Evolutionary conservation across 108 stramenopile genomes (phyloP), one percentile per base, ranked within the genome.

Genomic region (Mediolabrus comicus): DNA sequence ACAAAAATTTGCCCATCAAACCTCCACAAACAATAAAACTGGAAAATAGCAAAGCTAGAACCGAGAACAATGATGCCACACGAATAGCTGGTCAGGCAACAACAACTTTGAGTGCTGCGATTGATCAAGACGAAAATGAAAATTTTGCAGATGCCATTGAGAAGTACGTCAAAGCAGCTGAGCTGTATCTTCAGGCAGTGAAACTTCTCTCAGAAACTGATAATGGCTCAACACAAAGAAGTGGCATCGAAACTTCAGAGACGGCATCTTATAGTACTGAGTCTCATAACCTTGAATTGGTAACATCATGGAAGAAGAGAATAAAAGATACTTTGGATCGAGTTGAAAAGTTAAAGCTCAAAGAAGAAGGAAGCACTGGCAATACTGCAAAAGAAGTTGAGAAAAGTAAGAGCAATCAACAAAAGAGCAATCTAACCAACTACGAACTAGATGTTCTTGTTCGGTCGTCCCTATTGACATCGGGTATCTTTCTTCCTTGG

Each of bases 401-500:
- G 7, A 33, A 6, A 7, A 33, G 7, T 7, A 7, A 33, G 7
- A 33, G 5, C 33, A 33, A 33, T 33, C 33, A 24, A 1, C 38
- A 38, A n/a, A 7, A 39, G 17, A 60, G 57, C 5, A 68, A 31
- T 17, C 73, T 87, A 2, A 82, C 89, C 14, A 24, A 61, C 33
- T 65, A 85, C 22, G 92, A 93, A 69, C 80, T 91, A 1, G 62
- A 66, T 17, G 83, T 93, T 46, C 82, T 93, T 31, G 82, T 62
- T 27, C 65, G 71, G 29, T 85, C 86, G 4, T 89, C 87, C 8
- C 26, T 68, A 0, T 89, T 90, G 32, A 78, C 86, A 0, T 77
- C 82, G 24, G 83, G 86, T 3, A 11, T 90, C 2, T 90, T 90
- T 61, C 66, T 91, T 43, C 92, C 92, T 3, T 93, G 87, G 84